A percentile compares a stretch with the other conserved stretches of the same genome.
phyloP scores from a whole-genome alignment of 2,329 filamentous ascomycete species.

The Chaetomiaceae sp. region DNA sequence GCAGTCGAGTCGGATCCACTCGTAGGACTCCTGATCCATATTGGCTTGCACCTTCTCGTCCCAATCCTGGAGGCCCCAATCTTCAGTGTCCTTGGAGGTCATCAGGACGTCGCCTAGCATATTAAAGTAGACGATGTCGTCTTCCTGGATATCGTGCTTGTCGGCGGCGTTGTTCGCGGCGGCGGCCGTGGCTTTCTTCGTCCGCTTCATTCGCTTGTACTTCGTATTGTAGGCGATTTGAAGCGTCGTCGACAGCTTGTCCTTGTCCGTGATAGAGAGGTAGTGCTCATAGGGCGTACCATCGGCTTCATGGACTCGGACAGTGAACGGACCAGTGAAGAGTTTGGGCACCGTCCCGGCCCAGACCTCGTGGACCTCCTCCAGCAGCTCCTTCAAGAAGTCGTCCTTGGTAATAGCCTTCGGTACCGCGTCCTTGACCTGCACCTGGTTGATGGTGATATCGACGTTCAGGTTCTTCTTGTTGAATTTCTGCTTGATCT shows the following conservation, averaged over 20 bases:
- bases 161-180: slow-evolving; percentile 58
- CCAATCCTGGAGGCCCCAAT: slow-evolving; percentile 88
- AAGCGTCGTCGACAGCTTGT: slow-evolving; percentile 64
- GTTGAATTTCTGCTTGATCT: slow-evolving; percentile 85
- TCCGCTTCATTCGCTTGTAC: slow-evolving; percentile 93
- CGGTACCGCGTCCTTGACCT: slow-evolving; percentile 31
- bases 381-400: slow-evolving; percentile 80
- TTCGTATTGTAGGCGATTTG: slow-evolving; percentile 99
- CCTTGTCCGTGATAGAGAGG: slow-evolving; percentile 84
- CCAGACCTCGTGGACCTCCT: slow-evolving; percentile 64
- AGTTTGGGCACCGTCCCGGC: slow-evolving; percentile 66
- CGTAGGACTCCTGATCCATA: slow-evolving; percentile 95
- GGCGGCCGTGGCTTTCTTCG: slow-evolving; percentile 68
- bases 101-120: slow-evolving; percentile 88
- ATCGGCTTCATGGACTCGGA: slow-evolving; percentile 95
- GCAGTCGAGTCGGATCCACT: slow-evolving; percentile 97
- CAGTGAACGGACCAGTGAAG: slow-evolving; percentile 95
- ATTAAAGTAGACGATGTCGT: slow-evolving; percentile 81
- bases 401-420: slow-evolving; percentile 53
- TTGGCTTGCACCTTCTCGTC: slow-evolving; percentile 77
- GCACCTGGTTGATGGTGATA: slow-evolving; percentile 77
- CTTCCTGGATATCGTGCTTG: slow-evolving; percentile 49
- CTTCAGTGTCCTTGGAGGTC: slow-evolving; percentile 68
- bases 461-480: slow-evolving; percentile 96
- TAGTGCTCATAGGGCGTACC: slow-evolving; percentile 98